Percentiles rank a stretch among this genome's conserved stretches.
Conservation (phyloP, 1,284 basidiomycete species). For the Fomitopsis palustris region DNA sequence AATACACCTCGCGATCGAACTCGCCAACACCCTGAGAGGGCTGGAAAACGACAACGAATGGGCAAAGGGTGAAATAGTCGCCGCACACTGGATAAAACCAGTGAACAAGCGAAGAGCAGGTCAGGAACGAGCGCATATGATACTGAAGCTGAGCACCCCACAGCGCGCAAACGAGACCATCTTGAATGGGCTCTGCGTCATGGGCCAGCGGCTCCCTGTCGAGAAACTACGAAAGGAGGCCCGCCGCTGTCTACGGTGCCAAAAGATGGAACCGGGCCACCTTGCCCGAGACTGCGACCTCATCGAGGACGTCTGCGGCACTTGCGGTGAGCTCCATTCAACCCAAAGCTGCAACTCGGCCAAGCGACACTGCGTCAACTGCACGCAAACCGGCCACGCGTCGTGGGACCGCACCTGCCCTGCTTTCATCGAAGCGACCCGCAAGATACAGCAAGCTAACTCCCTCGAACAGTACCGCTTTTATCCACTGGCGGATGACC, state of each 20-base stretch:
- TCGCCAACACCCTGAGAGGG: no score
- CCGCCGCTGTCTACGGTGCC: conserved; percentile 10
- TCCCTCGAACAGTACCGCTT: background rate
- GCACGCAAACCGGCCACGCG: background rate
- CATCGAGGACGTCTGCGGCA: conserved; percentile 1
- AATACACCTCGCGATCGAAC: background rate
- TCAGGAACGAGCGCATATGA: background rate
- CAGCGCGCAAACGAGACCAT: conserved; percentile 2
- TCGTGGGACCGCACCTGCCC: background rate
- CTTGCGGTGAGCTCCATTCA: conserved; percentile 2
- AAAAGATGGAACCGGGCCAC: conserved; percentile 4
- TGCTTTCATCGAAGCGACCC: background rate
- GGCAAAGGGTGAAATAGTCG: background rate
- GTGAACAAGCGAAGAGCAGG: background rate
- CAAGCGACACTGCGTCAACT: background rate
- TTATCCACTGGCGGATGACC: background rate
- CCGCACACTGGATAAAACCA: conserved; percentile 1
- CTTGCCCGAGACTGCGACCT: background rate
- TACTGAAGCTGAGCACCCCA: background rate
- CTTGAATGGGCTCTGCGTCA: background rate
- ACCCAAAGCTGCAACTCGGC: background rate
- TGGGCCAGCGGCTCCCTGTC: background rate
- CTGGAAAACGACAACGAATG: background rate
- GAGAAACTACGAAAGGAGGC: conserved; percentile 5
- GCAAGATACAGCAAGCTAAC: background rate